Conservation (phyloP, 352 stramenopile species). For the Globisporangium recalcitrans region DNA sequence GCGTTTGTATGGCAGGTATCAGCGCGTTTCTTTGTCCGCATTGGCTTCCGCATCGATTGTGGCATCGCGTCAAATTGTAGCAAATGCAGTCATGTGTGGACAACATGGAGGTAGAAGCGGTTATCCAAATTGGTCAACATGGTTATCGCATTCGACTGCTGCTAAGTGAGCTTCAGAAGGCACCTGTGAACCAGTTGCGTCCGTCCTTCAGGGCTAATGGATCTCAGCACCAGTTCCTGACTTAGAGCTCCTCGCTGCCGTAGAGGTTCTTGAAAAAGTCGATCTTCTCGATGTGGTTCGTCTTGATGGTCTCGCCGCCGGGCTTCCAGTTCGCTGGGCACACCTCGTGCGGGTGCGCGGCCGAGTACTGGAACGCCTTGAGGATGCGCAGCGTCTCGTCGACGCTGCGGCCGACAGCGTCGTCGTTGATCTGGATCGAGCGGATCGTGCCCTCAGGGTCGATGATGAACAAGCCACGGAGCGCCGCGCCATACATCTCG, state of each 20-base stretch:
- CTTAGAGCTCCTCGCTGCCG: conserved; percentile 43
- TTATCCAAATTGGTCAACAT: not conserved
- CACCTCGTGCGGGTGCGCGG: conserved; percentile 72
- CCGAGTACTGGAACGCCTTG: conserved; percentile 81
- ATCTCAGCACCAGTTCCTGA: too few species aligned
- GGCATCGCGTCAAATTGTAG: not conserved
- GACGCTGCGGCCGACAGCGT: conserved; percentile 74
- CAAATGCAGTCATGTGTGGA: not conserved
- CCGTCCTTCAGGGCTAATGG: too few species aligned
- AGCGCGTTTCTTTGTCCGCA: not conserved
- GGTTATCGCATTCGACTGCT: not conserved
- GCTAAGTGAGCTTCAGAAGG: not conserved
- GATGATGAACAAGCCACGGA: conserved; percentile 83
- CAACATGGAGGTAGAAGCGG: not conserved
- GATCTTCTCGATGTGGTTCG: conserved; percentile 76
- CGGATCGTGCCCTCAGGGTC: conserved; percentile 78
- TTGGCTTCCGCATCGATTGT: not conserved
- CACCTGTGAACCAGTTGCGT: not conserved
- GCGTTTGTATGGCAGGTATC: not conserved
- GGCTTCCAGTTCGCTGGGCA: conserved; percentile 86
- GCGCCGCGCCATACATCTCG: conserved; percentile 69
- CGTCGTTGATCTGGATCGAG: conserved; percentile 85
- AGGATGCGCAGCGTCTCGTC: conserved; percentile 81
- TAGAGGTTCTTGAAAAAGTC: conserved; percentile 85
- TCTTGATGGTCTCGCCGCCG: conserved; percentile 80